Percentiles rank a stretch among this genome's conserved stretches.
phyloP scores from a whole-genome alignment of 1,139 yeast genomes.

The Blastobotrys persicus region DNA sequence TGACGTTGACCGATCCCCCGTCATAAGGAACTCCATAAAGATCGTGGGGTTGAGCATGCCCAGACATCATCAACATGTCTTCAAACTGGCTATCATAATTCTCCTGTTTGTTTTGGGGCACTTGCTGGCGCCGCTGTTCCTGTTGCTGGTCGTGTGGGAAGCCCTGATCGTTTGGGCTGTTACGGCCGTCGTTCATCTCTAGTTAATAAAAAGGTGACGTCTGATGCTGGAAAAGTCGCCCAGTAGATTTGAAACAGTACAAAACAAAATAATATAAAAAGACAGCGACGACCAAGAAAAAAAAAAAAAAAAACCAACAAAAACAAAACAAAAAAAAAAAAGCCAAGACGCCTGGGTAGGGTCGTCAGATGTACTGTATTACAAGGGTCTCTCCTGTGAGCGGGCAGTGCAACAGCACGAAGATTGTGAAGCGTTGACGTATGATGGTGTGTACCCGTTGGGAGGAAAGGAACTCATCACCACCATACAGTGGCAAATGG shows the following conservation, averaged over 20 bases:
- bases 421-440: background rate
- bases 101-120: slow-evolving; percentile 3
- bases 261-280: too few species aligned
- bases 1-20: background rate
- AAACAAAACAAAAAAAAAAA: too few species aligned
- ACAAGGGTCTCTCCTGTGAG: background rate
- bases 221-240: too few species aligned
- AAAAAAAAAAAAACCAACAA: too few species aligned
- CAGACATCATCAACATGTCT: background rate
- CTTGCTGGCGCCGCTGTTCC: slow-evolving; percentile 10
- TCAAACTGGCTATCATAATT: background rate
- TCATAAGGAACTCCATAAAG: background rate
- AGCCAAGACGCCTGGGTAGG: background rate
- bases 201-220: background rate
- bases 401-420: background rate
- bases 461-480: background rate
- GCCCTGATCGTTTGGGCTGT: slow-evolving; percentile 4
- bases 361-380: background rate
- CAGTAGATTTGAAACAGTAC: too few species aligned
- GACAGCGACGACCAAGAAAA: too few species aligned
- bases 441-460: background rate
- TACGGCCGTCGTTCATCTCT: background rate
- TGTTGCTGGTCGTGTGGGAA: background rate
- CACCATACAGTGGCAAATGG: background rate
- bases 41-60: slow-evolving; percentile 1